phyloP scores from a whole-genome alignment of 495 filamentous ascomycete genomes.

The Pyrenula aspistea region DNA sequence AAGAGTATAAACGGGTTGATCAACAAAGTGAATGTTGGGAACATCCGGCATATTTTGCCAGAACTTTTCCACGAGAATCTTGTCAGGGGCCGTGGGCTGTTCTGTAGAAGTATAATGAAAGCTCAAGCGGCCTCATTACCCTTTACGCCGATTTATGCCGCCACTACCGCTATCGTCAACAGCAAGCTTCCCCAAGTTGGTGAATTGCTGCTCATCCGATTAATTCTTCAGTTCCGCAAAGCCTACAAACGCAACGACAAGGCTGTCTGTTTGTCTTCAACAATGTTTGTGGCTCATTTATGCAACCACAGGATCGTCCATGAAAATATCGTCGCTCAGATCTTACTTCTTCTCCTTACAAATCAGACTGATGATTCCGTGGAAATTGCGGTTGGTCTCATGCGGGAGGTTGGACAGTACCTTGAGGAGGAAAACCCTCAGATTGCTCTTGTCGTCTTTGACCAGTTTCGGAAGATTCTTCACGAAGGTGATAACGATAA shows the following conservation, averaged over 20 bases:
- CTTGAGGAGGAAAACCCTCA: constrained; percentile 84
- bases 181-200: constrained; percentile 92
- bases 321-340: constrained; percentile 85
- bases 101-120: constrained; percentile 94
- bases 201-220: constrained; percentile 73
- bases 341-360: constrained; percentile 74
- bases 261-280: constrained; percentile 79
- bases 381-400: constrained; percentile 90
- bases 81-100: constrained; percentile 78
- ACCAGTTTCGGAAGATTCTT: constrained; percentile 87
- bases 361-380: constrained; percentile 97
- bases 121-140: constrained; percentile 93
- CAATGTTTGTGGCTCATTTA: constrained; percentile 88
- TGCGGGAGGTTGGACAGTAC: constrained; percentile 82
- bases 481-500: constrained; percentile 96
- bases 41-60: constrained; percentile 94
- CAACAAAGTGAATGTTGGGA: constrained; percentile 95
- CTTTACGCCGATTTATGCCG: constrained; percentile 89
- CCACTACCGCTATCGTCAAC: constrained; percentile 93
- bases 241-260: constrained; percentile 96
- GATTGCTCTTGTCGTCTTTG: constrained; percentile 81
- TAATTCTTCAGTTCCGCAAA: constrained; percentile 89
- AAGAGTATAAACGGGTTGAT: constrained; percentile 98
- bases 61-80: constrained; percentile 94
- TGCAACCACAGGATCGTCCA: constrained; percentile 93